Percentiles rank a stretch among this genome's conserved stretches.
phyloP scores from a whole-genome alignment of 106 monocot genomes.

The Acorus calamus region DNA sequence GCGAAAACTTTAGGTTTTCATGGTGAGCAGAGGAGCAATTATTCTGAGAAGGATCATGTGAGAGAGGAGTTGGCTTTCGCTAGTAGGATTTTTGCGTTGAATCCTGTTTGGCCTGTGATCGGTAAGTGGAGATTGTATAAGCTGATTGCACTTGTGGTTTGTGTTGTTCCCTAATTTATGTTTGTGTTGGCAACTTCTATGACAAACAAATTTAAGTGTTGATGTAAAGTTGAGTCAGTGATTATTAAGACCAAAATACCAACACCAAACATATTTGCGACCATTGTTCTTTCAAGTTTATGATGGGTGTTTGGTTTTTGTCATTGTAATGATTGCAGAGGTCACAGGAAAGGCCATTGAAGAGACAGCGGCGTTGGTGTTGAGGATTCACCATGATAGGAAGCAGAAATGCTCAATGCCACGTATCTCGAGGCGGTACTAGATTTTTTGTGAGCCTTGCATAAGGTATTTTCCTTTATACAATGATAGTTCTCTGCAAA shows the following conservation, averaged over 20 bases:
- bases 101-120: constrained; percentile 81
- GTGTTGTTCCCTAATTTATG: too few relatives aligned
- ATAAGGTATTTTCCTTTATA: too few relatives aligned
- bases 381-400: constrained; percentile 75
- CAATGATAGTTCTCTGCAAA: too few relatives aligned
- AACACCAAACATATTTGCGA: too few relatives aligned
- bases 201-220: too few relatives aligned
- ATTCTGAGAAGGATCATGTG: constrained; percentile 85
- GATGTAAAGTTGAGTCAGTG: too few relatives aligned
- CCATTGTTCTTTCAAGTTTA: neutral
- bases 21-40: constrained; percentile 41
- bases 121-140: constrained; percentile 23
- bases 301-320: neutral
- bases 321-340: constrained; percentile 34
- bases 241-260: too few relatives aligned
- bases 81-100: constrained; percentile 45
- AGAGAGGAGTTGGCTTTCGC: constrained; percentile 60
- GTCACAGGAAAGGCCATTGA: constrained; percentile 89
- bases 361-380: constrained; percentile 76
- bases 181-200: too few relatives aligned
- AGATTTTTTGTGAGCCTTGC: neutral
- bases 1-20: constrained; percentile 58
- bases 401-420: constrained; percentile 61
- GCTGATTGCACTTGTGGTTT: neutral
- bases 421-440: constrained; percentile 68